Conservation (phyloP, 2,329 filamentous ascomycete genomes). For the Ophiostoma tasmaniense region DNA sequence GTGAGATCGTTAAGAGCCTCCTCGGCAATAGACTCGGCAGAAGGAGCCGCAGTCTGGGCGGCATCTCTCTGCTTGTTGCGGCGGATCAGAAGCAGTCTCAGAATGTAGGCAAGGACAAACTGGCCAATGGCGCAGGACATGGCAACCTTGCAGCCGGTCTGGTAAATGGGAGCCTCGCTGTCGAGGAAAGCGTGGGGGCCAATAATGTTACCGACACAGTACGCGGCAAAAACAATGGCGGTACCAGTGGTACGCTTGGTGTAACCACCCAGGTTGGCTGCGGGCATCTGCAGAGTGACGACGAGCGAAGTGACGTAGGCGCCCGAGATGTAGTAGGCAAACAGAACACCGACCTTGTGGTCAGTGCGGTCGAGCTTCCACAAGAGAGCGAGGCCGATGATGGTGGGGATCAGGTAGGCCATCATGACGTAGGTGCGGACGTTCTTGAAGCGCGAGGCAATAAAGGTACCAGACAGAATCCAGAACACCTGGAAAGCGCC, state of each 20-base stretch:
- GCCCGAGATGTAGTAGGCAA: constrained; percentile 10
- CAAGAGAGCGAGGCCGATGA: constrained; percentile 9
- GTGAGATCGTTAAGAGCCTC: not conserved
- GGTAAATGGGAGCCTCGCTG: constrained; percentile 9
- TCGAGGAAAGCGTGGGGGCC: constrained; percentile 51
- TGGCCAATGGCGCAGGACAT: constrained; percentile 9
- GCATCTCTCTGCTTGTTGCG: constrained; percentile 8
- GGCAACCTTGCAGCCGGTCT: constrained; percentile 11
- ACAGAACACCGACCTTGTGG: constrained; percentile 10
- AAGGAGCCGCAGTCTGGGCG: not conserved
- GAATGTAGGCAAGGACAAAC: constrained; percentile 6
- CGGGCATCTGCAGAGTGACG: constrained; percentile 34
- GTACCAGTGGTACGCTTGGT: constrained; percentile 59
- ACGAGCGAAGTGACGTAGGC: constrained; percentile 11
- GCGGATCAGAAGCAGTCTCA: not conserved
- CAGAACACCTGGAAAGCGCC: constrained; percentile 13
- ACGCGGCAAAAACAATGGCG: constrained; percentile 50
- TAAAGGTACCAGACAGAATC: constrained; percentile 10
- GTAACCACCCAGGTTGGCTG: constrained; percentile 45
- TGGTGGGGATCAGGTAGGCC: not conserved
- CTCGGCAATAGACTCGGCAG: not conserved
- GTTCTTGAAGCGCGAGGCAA: constrained; percentile 9
- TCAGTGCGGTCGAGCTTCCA: constrained; percentile 12
- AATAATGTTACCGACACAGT: constrained; percentile 52
- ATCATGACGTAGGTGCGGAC: constrained; percentile 8